Base-by-base conservation (phyloP, 441 rosid species). In the Aquilaria agallochum region DNA sequence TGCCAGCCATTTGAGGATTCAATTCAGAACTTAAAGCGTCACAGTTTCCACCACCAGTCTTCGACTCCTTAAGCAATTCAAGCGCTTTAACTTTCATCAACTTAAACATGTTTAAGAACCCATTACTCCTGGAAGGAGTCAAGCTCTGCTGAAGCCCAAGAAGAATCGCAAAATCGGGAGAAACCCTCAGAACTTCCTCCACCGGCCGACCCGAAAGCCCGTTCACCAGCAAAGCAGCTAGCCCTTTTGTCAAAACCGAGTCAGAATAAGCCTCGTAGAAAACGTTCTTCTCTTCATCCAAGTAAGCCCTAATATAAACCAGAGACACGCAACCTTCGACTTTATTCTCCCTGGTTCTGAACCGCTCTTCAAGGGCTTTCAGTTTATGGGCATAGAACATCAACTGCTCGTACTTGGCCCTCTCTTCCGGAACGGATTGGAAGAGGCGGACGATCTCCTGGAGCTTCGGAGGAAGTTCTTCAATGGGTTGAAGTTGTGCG, bases 271-370 rank as follows among this genome's bases (percentile, higher is more conserved):
- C 97, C 68, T 89, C 90, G 65, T 76, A 88, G 4, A 87, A 77
- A 48, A 85, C 97, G 61, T 86, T 85, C 51, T 63, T 62, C 10
- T 82, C 73, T 0, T 57, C 50, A 57, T 91, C 95, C 2, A 89
- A 75, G 68, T 67, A 87, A 34, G 92, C 97, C 78, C 96, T 78
- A 11, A 92, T 95, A 96, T 96, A 92, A 9, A 92, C 96, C 79
- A 85, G 94, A 36, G 96, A 87, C 27, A 87, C 90, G 53, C 97
- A 92, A n/a, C 97, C 85, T 73, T 88, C 76, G 7, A 93, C 97
- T 70, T 93, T 93, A 59, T 90, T 93, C 54, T 83, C 89, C 48
- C 71, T 66, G 31, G 96, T 90, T 68, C 84, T 88, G 81, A 78
- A 93, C 50, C 14, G 78, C n/a, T 77, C 9, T 64, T 82, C 87